Evolutionary conservation across 495 filamentous ascomycete species (phyloP).

Genomic region (Xeromyces bisporus): DNA sequence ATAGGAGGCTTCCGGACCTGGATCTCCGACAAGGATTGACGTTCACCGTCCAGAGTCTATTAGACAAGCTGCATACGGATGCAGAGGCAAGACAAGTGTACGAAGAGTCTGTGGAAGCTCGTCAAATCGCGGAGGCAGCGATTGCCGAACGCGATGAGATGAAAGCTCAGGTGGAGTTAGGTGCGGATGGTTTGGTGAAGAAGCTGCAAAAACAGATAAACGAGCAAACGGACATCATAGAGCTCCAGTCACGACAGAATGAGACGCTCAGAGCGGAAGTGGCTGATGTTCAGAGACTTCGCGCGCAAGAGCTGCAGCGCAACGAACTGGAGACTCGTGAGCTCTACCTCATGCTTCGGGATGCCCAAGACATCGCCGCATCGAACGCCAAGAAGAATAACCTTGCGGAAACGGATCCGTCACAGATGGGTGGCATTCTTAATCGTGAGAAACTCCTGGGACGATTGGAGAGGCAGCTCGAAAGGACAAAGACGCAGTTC

Average conservation of each 20-base stretch:
- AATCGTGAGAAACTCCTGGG: slow-evolving; percentile 86
- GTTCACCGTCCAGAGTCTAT: slow-evolving; percentile 86
- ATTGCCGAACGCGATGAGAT: slow-evolving; percentile 95
- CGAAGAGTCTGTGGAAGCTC: slow-evolving; percentile 75
- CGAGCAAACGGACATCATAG: slow-evolving; percentile 79
- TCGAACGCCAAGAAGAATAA: slow-evolving; percentile 61
- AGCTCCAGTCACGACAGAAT: slow-evolving; percentile 68
- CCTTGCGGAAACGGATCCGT: slow-evolving; percentile 43
- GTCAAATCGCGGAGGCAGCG: slow-evolving; percentile 85
- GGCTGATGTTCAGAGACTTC: slow-evolving; percentile 66
- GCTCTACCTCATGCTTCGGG: slow-evolving; percentile 93
- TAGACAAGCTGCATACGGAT: slow-evolving; percentile 93
- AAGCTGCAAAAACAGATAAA: slow-evolving; percentile 88
- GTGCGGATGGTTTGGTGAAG: slow-evolving; percentile 82
- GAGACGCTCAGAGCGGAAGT: slow-evolving; percentile 80
- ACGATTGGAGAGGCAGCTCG: slow-evolving; percentile 81
- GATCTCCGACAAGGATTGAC: slow-evolving; percentile 94
- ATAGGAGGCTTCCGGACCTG: slow-evolving; percentile 86
- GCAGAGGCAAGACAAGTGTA: slow-evolving; percentile 79
- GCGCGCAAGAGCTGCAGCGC: slow-evolving; percentile 82
- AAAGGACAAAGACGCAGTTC: slow-evolving; percentile 93
- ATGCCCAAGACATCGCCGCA: slow-evolving; percentile 90
- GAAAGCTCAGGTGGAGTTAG: slow-evolving; percentile 78
- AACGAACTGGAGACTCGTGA: slow-evolving; percentile 93
- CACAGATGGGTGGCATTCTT: slow-evolving; percentile 78